Conservation (phyloP, 768 basidiomycete genomes). For the Collybiopsis luxurians region DNA sequence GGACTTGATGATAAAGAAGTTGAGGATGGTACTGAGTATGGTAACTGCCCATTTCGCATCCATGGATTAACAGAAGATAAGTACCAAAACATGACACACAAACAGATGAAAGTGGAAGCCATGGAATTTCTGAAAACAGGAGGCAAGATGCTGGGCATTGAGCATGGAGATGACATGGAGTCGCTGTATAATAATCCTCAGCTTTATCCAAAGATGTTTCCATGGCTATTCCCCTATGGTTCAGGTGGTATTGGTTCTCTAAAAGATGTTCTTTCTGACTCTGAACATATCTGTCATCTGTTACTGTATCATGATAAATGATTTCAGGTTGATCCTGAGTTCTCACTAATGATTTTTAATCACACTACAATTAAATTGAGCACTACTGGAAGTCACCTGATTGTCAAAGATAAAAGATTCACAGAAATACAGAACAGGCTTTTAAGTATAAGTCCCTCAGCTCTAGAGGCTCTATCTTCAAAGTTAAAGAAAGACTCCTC, state of each 20-base stretch:
- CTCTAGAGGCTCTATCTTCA: background rate
- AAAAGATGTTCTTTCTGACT: background rate
- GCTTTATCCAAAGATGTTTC: background rate
- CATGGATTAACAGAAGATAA: constrained; percentile 18
- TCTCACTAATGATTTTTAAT: background rate
- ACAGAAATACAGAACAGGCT: background rate
- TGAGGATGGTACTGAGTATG: constrained; percentile 10
- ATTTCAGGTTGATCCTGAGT: background rate
- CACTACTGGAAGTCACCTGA: background rate
- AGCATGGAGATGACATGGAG: background rate
- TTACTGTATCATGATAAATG: constrained; percentile 1
- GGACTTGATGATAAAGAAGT: constrained; percentile 1
- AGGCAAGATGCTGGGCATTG: background rate
- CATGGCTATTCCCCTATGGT: constrained; percentile 5
- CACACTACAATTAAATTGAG: background rate
- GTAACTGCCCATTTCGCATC: constrained; percentile 20
- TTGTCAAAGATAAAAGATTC: background rate
- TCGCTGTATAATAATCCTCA: background rate
- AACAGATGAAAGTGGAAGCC: background rate
- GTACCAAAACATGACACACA: background rate
- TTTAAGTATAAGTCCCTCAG: background rate
- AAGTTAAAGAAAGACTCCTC: no score
- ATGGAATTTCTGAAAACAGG: no score
- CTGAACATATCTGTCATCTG: background rate
- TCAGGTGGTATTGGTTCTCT: background rate